phyloP scores from a whole-genome alignment of 2,329 filamentous ascomycete genomes.

The Botryosphaeria dothidea region DNA sequence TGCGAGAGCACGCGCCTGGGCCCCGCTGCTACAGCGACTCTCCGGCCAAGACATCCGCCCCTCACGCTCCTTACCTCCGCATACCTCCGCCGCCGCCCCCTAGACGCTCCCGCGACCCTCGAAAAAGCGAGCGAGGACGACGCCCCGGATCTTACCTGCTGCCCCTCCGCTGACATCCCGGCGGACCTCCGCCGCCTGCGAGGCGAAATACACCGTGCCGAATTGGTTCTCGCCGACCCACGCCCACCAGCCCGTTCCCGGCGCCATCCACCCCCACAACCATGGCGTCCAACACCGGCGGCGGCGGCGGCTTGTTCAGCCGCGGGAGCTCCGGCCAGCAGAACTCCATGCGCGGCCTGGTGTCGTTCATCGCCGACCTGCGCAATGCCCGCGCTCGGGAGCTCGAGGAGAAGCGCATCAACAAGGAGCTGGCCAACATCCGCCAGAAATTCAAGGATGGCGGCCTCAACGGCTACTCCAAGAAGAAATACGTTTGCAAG shows the following conservation, averaged over 20 bases:
- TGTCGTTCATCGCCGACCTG: constrained; percentile 97
- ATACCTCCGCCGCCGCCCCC: constrained; percentile 26
- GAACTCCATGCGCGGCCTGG: constrained; percentile 57
- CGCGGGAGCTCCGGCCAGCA: constrained; percentile 44
- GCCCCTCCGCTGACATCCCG: constrained; percentile 1
- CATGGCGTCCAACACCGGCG: constrained; percentile 38
- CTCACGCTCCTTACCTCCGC: constrained; percentile 23
- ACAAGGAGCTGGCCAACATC: constrained; percentile 98
- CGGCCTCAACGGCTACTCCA: constrained; percentile 92
- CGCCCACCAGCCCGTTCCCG: neutral
- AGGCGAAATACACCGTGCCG: constrained; percentile 13
- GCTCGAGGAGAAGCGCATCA: constrained; percentile 97
- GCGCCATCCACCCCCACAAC: constrained; percentile 22
- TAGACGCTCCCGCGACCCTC: neutral
- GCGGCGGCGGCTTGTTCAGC: constrained; percentile 42
- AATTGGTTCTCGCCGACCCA: neutral
- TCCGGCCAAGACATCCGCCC: constrained; percentile 16
- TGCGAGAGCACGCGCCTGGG: neutral
- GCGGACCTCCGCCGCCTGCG: constrained; percentile 15
- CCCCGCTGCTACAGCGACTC: constrained; percentile 1
- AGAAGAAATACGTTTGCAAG: constrained; percentile 99
- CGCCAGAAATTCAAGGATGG: constrained; percentile 98
- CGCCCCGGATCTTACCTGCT: neutral
- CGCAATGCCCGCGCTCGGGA: constrained; percentile 93
- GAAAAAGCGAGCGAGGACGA: constrained; percentile 3